phyloP scores from a whole-genome alignment of 2,329 filamentous ascomycete genomes.

The Xylaria sp. region DNA sequence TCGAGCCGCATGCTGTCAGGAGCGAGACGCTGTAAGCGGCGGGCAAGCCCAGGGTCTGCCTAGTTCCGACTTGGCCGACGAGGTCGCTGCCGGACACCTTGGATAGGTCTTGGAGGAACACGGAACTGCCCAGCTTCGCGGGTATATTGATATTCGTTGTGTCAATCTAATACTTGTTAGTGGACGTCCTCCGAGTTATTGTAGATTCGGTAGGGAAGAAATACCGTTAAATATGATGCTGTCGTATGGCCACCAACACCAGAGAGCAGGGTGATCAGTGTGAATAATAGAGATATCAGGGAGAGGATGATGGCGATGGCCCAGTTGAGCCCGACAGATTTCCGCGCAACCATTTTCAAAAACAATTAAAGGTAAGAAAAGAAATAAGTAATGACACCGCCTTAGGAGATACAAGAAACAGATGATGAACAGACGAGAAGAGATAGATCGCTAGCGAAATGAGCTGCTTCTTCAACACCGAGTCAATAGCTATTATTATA shows the following conservation, averaged over 20 bases:
- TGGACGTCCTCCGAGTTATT: neutral
- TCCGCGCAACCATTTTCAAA: constrained; percentile 34
- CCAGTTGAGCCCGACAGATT: constrained; percentile 28
- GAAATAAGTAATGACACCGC: constrained; percentile 2
- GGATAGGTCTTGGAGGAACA: constrained; percentile 50
- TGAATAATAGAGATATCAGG: constrained; percentile 44
- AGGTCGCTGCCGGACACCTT: constrained; percentile 49
- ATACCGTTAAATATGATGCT: constrained; percentile 53
- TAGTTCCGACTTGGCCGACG: constrained; percentile 47
- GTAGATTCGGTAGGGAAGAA: neutral
- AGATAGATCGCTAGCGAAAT: constrained; percentile 11
- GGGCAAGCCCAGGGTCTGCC: constrained; percentile 47
- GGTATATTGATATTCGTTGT: constrained; percentile 46
- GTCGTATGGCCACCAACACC: constrained; percentile 44
- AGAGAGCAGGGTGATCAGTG: constrained; percentile 48
- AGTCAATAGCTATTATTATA: constrained; percentile 22
- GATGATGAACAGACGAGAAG: constrained; percentile 1
- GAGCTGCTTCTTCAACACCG: neutral
- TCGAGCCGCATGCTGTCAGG: constrained; percentile 49
- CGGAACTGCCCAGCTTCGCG: constrained; percentile 49
- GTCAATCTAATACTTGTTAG: constrained; percentile 46
- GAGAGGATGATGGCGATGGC: constrained; percentile 41
- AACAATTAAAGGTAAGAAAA: neutral
- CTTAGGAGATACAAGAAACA: neutral
- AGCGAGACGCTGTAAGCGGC: constrained; percentile 49